These are phyloP conservation scores for Mariannaea sp. DNA, from an alignment of 2,329 filamentous ascomycete species.

Conservation along the genomic window DNA sequence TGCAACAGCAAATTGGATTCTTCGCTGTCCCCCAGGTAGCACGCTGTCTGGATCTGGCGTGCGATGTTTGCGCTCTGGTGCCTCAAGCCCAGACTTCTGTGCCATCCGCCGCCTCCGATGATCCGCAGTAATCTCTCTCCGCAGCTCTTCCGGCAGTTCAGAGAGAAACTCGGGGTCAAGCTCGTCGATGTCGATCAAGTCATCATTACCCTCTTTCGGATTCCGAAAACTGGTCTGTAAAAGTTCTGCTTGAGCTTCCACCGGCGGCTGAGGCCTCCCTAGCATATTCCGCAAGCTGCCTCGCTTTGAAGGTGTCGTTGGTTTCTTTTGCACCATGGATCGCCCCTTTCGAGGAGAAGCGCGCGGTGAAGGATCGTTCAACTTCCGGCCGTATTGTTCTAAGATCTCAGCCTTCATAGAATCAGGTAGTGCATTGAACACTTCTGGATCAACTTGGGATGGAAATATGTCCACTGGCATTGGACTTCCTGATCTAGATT, in stretches of 20 bases:
- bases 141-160: constrained; percentile 80
- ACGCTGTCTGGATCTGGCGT: constrained; percentile 32
- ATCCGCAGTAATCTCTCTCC: constrained; percentile 77
- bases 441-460: constrained; percentile 83
- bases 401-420: constrained; percentile 86
- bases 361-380: constrained; percentile 44
- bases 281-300: constrained; percentile 49
- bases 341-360: constrained; percentile 64
- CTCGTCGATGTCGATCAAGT: constrained; percentile 47
- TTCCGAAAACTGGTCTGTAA: constrained; percentile 75
- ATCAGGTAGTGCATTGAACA: constrained; percentile 80
- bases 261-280: constrained; percentile 55
- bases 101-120: constrained; percentile 63
- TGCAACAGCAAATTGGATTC: constrained; percentile 51
- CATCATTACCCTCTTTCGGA: constrained; percentile 42
- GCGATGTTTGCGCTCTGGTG: constrained; percentile 36
- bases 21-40: constrained; percentile 46
- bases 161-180: constrained; percentile 76
- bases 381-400: constrained; percentile 63
- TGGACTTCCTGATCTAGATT: constrained; percentile 46
- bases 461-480: constrained; percentile 56
- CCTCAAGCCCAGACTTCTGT: constrained; percentile 57
- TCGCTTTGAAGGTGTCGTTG: constrained; percentile 70
- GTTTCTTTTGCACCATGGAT: constrained; percentile 55
- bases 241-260: constrained; percentile 62